A percentile compares a stretch with the other conserved stretches of the same genome.
phyloP scores from a whole-genome alignment of 225 moss, liverwort and hornwort species.

The Antitrichia curtipendula region DNA sequence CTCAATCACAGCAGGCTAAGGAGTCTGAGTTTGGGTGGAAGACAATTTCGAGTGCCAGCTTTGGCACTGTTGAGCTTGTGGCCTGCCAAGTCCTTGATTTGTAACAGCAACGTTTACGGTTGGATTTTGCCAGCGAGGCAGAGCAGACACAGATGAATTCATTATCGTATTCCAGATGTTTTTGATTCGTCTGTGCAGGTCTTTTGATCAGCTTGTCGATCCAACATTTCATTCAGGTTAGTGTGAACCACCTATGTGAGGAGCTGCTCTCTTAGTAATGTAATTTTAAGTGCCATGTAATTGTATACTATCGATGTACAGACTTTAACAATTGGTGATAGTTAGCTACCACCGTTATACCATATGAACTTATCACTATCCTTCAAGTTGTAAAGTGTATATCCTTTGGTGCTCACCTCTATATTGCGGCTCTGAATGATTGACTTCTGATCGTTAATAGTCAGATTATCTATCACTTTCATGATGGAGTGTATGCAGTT shows the following conservation, averaged over 20 bases:
- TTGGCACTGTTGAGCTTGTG: conserved; percentile 83
- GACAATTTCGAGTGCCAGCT: conserved; percentile 69
- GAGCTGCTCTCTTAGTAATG: background rate
- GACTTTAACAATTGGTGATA: background rate
- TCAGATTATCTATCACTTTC: background rate
- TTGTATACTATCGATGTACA: conserved; percentile 45
- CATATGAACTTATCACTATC: background rate
- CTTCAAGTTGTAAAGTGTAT: background rate
- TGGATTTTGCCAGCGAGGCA: background rate
- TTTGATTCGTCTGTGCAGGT: background rate
- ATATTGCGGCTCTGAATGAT: background rate
- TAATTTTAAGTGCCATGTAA: conserved; percentile 24
- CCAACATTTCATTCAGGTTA: background rate
- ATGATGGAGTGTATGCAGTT: background rate
- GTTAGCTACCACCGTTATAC: background rate
- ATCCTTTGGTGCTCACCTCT: background rate
- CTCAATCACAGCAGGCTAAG: conserved; percentile 14
- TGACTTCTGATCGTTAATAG: background rate
- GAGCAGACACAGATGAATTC: background rate
- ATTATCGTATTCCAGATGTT: background rate
- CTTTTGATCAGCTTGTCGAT: background rate
- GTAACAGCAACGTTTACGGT: conserved; percentile 1
- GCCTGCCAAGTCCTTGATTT: conserved; percentile 94
- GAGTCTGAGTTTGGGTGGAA: conserved; percentile 62
- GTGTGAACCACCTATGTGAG: conserved; percentile 3